These are phyloP conservation scores for Umbilicus rupestris DNA, from an alignment of 164 flowering plant species.

Conservation along the genomic window DNA sequence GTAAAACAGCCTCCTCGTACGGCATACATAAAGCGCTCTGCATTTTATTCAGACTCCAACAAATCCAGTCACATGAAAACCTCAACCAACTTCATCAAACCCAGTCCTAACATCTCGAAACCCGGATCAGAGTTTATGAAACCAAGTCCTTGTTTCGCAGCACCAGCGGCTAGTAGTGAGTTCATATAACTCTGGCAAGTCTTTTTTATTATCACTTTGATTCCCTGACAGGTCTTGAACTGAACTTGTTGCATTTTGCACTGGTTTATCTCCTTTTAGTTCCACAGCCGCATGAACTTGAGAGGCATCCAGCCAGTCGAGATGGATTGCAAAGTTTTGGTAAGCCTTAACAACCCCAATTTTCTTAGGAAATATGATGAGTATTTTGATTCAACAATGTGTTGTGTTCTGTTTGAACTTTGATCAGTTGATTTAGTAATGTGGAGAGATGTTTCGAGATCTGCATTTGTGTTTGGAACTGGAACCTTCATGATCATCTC, in stretches of 20 bases:
- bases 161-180: conserved; percentile 13
- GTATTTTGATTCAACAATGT: neutral
- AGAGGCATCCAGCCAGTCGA: neutral
- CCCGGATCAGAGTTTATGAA: conserved; percentile 4
- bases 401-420: neutral
- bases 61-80: conserved; percentile 11
- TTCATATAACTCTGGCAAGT: neutral
- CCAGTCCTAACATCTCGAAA: neutral
- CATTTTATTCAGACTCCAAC: conserved; percentile 18
- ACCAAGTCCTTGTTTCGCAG: conserved; percentile 15
- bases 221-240: neutral
- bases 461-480: conserved; percentile 63
- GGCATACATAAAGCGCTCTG: conserved; percentile 15
- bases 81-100: conserved; percentile 13
- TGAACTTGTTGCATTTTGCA: neutral
- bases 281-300: neutral
- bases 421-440: conserved; percentile 71
- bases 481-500: conserved; percentile 65
- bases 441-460: conserved; percentile 85
- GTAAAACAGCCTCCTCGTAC: conserved; percentile 21
- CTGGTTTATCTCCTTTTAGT: neutral
- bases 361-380: neutral
- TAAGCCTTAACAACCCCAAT: neutral
- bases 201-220: neutral
- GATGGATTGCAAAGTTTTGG: neutral